Conservation (phyloP, 1,139 yeast genomes). For the Lodderomyces parapsilosis region DNA sequence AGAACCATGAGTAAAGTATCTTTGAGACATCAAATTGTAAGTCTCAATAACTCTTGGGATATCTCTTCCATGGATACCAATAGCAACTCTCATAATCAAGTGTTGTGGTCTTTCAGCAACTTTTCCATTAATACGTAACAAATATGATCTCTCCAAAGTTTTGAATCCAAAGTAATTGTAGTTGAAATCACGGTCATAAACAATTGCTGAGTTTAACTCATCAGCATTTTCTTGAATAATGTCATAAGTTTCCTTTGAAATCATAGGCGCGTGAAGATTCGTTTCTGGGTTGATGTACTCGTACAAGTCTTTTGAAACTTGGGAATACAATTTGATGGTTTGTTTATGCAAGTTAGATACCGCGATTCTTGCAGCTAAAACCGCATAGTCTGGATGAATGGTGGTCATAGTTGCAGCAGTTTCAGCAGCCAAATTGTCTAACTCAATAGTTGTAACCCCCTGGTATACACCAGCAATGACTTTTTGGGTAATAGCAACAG, state of each 20-base stretch:
- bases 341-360: conserved; percentile 90
- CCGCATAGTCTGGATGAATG: conserved; percentile 93
- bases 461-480: conserved; percentile 90
- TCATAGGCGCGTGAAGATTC: conserved; percentile 72
- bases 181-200: conserved; percentile 78
- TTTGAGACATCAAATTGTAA: conserved; percentile 79
- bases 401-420: conserved; percentile 98
- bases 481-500: conserved; percentile 85
- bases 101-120: conserved; percentile 92
- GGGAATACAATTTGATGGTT: conserved; percentile 85
- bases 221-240: conserved; percentile 64
- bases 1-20: conserved; percentile 85
- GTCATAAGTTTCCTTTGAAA: conserved; percentile 67
- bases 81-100: conserved; percentile 83
- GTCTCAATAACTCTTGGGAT: conserved; percentile 73
- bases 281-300: conserved; percentile 75
- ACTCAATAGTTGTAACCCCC: conserved; percentile 93
- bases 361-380: conserved; percentile 92
- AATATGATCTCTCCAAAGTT: conserved; percentile 81
- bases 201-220: conserved; percentile 76
- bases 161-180: conserved; percentile 86
- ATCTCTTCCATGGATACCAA: conserved; percentile 82
- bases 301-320: conserved; percentile 68
- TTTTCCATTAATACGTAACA: conserved; percentile 65
- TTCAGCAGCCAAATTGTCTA: conserved; percentile 92